phyloP scores from a whole-genome alignment of 148 eudicot species.

The Hydrangea macrophylla region DNA sequence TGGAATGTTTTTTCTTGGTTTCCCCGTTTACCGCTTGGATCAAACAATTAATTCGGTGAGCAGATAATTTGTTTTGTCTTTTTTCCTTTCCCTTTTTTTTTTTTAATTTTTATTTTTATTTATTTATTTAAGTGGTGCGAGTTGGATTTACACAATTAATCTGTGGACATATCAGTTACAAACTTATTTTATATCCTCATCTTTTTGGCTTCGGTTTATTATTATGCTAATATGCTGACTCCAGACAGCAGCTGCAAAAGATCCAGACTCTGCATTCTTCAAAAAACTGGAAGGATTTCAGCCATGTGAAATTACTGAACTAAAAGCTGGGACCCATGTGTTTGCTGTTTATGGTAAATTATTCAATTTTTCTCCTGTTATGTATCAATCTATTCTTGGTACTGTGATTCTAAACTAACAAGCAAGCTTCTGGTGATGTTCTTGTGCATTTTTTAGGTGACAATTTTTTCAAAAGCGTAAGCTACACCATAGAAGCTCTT shows the following conservation, averaged over 20 bases:
- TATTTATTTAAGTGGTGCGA: too few species aligned
- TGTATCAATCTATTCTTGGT: slow-evolving; percentile 9
- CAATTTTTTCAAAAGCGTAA: slow-evolving; percentile 85
- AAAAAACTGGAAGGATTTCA: slow-evolving; percentile 92
- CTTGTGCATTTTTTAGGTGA: slow-evolving; percentile 51
- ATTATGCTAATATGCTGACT: slow-evolving; percentile 9
- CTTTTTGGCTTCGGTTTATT: slow-evolving; percentile 9
- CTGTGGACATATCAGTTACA: neutral
- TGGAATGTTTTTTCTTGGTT: slow-evolving; percentile 98
- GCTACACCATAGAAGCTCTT: slow-evolving; percentile 85
- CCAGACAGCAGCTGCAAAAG: slow-evolving; percentile 77
- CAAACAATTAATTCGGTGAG: slow-evolving; percentile 60
- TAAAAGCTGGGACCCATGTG: slow-evolving; percentile 85
- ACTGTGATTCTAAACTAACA: neutral
- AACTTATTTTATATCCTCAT: neutral
- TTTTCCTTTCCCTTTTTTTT: neutral
- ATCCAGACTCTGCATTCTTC: slow-evolving; percentile 88
- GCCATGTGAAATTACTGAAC: slow-evolving; percentile 81
- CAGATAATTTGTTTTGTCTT: slow-evolving; percentile 11
- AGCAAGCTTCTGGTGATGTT: slow-evolving; percentile 7
- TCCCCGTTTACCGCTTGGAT: slow-evolving; percentile 84
- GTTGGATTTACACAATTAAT: too few species aligned
- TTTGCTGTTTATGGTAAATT: slow-evolving; percentile 89
- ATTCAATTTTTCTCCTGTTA: slow-evolving; percentile 1
- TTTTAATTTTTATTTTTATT: neutral